Percentiles rank a stretch among this genome's conserved stretches.
Conservation (phyloP, 169 alveolate species). For the Nephromyces sp. region DNA sequence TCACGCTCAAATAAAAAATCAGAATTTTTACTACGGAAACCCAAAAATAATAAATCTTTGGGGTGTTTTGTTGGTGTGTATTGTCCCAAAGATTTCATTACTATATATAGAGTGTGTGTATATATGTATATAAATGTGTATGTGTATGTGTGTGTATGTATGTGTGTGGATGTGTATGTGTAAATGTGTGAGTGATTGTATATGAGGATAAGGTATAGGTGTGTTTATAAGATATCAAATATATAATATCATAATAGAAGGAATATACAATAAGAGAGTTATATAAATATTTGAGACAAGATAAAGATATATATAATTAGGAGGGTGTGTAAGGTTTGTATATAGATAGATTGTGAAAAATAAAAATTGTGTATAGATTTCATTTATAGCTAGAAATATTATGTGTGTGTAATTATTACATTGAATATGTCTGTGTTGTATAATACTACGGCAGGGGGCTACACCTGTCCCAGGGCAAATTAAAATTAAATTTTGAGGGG, state of each 20-base stretch:
- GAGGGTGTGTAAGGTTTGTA: no score
- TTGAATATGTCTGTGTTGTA: conserved; percentile 23
- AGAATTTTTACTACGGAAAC: neutral
- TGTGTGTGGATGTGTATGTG: no score
- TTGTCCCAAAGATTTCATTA: no score
- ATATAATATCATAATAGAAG: neutral
- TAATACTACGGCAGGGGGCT: conserved; percentile 47
- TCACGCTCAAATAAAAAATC: conserved; percentile 14
- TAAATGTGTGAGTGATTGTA: no score
- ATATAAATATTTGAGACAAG: neutral
- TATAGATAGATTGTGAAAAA: neutral
- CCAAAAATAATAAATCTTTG: conserved; percentile 8
- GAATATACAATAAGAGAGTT: neutral
- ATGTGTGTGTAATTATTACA: no score
- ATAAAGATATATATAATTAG: neutral
- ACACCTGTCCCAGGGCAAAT: conserved; percentile 58
- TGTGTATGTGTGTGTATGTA: no score
- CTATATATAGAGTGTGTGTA: no score
- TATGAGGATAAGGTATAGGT: neutral
- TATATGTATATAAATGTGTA: no score
- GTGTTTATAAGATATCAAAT: neutral
- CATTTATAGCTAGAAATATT: neutral
- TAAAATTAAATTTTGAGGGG: conserved; percentile 39
- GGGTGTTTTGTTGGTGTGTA: neutral
- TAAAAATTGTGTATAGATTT: neutral